phyloP scores from a whole-genome alignment of 169 alveolate species.

The Plasmodium inui region DNA sequence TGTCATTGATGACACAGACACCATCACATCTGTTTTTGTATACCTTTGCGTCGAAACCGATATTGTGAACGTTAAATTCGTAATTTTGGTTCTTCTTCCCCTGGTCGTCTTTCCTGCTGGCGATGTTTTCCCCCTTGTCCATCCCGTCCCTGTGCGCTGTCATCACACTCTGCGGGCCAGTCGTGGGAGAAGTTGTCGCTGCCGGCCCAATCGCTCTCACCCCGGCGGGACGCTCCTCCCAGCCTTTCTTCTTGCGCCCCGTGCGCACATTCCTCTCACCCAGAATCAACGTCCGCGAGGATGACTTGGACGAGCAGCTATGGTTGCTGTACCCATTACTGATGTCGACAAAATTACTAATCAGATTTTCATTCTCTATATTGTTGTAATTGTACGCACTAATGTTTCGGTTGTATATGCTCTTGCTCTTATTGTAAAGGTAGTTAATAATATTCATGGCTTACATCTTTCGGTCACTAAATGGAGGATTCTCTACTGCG shows the following conservation, averaged over 20 bases:
- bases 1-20: conserved; percentile 64
- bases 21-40: conserved; percentile 75
- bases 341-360: conserved; percentile 26
- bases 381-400: conserved; percentile 46
- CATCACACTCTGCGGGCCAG: neutral
- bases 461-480: conserved; percentile 21
- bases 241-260: neutral
- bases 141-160: neutral
- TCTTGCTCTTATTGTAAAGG: conserved; percentile 65
- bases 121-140: neutral
- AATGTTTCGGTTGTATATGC: conserved; percentile 43
- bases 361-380: conserved; percentile 73
- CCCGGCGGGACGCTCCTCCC: neutral
- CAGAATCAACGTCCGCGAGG: conserved; percentile 11
- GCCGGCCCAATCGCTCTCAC: neutral
- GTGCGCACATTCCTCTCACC: neutral
- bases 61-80: conserved; percentile 60
- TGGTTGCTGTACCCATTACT: conserved; percentile 29
- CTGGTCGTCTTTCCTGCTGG: neutral
- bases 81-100: neutral
- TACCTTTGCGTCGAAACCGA: conserved; percentile 53
- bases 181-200: neutral
- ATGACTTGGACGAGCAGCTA: conserved; percentile 25
- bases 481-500: neutral
- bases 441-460: conserved; percentile 74